These are phyloP conservation scores for Paraconiothyrium brasiliense DNA, from an alignment of 2,329 filamentous ascomycete species.

Conservation along the genomic window DNA sequence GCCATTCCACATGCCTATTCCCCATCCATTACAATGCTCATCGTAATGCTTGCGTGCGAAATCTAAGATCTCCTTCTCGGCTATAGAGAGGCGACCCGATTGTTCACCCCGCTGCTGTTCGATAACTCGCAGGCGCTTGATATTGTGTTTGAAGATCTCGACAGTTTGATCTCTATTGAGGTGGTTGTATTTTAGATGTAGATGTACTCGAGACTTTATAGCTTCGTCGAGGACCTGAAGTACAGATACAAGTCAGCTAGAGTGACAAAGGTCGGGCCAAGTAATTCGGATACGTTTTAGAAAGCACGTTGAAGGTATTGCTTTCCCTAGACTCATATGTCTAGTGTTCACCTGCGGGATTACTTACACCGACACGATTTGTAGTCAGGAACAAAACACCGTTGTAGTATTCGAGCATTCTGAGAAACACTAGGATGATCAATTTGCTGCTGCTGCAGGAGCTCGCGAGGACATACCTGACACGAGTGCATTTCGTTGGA, in stretches of 20 bases:
- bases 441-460: neutral
- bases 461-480: conserved; percentile 20
- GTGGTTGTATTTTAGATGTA: conserved; percentile 17
- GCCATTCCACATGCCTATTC: conserved; percentile 9
- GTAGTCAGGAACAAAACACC: conserved; percentile 49
- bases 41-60: conserved; percentile 6
- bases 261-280: too few species aligned
- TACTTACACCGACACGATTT: conserved; percentile 21
- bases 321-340: too few species aligned
- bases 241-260: too few species aligned
- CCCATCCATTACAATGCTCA: neutral
- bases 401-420: conserved; percentile 47
- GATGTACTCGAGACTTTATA: conserved; percentile 25
- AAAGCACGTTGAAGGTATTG: too few species aligned
- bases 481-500: conserved; percentile 83
- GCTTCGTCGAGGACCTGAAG: conserved; percentile 24
- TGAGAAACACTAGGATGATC: conserved; percentile 39
- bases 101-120: neutral
- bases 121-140: neutral
- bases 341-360: too few species aligned
- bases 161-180: conserved; percentile 16
- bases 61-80: neutral
- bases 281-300: too few species aligned
- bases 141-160: conserved; percentile 5
- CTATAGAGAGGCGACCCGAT: neutral